Percentiles rank a stretch among this genome's conserved stretches.
phyloP scores from a whole-genome alignment of 1,139 yeast species.

The Meyerozyma guilliermondii region DNA sequence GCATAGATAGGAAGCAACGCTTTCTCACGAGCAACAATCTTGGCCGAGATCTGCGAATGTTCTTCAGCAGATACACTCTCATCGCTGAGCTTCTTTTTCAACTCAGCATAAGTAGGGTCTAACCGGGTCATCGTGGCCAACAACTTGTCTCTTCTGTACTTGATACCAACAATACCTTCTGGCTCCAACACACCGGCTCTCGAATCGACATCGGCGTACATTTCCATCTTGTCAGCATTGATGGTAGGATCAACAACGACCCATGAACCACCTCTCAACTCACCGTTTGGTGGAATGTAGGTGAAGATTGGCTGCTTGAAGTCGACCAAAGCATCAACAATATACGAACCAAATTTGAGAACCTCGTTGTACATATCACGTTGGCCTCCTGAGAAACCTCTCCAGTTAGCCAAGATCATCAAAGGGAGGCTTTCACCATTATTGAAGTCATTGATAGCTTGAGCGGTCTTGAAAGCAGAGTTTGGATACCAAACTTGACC shows the following conservation, averaged over 20 bases:
- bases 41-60: conserved; percentile 56
- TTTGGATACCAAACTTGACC: conserved; percentile 99
- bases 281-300: conserved; percentile 97
- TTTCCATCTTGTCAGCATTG: conserved; percentile 96
- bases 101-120: conserved; percentile 67
- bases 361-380: conserved; percentile 99
- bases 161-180: conserved; percentile 98
- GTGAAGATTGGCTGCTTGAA: conserved; percentile 96
- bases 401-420: conserved; percentile 98
- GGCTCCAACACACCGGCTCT: conserved; percentile 99
- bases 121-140: conserved; percentile 85
- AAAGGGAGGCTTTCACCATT: conserved; percentile 96
- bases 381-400: conserved; percentile 99
- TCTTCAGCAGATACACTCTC: conserved; percentile 57
- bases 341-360: conserved; percentile 90
- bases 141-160: conserved; percentile 89
- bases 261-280: conserved; percentile 99
- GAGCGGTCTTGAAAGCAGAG: conserved; percentile 98
- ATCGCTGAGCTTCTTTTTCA: conserved; percentile 55
- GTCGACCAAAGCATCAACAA: conserved; percentile 94
- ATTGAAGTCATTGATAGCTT: conserved; percentile 95
- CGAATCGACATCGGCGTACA: conserved; percentile 96
- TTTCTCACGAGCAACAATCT: conserved; percentile 76
- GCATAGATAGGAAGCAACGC: conserved; percentile 79
- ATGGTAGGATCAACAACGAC: conserved; percentile 98